These are phyloP conservation scores for Stagonosporopsis tanaceti DNA, from an alignment of 2,329 filamentous ascomycete genomes.

Conservation along the genomic window DNA sequence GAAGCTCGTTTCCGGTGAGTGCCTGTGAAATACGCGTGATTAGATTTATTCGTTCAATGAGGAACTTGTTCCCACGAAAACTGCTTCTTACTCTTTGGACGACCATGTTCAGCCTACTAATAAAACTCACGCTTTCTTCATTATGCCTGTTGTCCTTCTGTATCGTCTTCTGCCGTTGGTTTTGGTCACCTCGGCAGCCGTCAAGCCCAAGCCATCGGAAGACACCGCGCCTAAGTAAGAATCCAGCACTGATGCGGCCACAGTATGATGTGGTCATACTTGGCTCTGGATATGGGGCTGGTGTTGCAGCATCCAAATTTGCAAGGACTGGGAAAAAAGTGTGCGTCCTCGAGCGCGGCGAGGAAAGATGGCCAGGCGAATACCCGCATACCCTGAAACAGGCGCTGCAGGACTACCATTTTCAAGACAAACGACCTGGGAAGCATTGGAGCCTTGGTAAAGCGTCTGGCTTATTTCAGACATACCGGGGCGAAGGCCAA, in stretches of 20 bases:
- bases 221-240: slow-evolving; percentile 3
- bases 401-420: slow-evolving; percentile 46
- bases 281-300: slow-evolving; percentile 74
- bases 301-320: slow-evolving; percentile 71
- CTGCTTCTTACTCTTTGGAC: no score
- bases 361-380: slow-evolving; percentile 71
- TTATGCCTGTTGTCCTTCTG: neutral
- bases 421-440: neutral
- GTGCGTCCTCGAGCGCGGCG: slow-evolving; percentile 70
- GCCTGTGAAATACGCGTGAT: neutral
- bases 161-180: neutral
- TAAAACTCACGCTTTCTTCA: neutral
- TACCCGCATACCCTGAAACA: slow-evolving; percentile 63
- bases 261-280: slow-evolving; percentile 73
- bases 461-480: slow-evolving; percentile 69
- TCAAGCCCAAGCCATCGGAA: neutral
- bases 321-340: slow-evolving; percentile 67
- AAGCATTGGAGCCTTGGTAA: slow-evolving; percentile 59
- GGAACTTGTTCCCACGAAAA: neutral
- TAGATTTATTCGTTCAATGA: neutral
- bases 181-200: neutral
- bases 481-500: slow-evolving; percentile 69
- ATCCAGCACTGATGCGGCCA: slow-evolving; percentile 52
- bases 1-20: neutral
- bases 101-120: neutral